Base-by-base conservation (phyloP, 768 basidiomycete species). In the Sutorius australiensis region DNA sequence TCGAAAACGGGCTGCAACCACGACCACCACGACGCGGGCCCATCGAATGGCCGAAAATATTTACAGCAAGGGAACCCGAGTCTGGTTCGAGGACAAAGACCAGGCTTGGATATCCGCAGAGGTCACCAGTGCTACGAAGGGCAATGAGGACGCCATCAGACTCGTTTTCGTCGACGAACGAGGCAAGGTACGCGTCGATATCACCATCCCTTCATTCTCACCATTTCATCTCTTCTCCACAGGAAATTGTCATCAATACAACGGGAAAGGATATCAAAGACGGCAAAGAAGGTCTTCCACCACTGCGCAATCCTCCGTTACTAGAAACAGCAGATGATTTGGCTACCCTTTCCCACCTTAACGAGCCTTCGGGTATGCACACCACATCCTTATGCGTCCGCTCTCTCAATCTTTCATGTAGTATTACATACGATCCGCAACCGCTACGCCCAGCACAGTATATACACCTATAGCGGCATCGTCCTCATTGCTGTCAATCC, bases 401-500 rank as follows among this genome's bases (percentile, higher is more conserved):
- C 56, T 37, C 33, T 43, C 41, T 36, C 44, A 48, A 41, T 21
- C 32, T 24, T 43, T 41, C 58, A 19, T 54, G 3, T 61, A 95
- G 95, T 99, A 30, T 79, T 99, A 27, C 95, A 99, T 67, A 95
- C 95, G 41, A 98, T 99, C 62, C 86, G 89, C 34, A 95, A 95
- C 71, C 89, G 95, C 62, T 99, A 99, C 75, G 90, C 87, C 32
- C 89, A 94, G 61, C 95, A 95, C 70, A 92, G 91, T 68, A 98
- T 98, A 63, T 99, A 98, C 67, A 98, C 97, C 31, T 99, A 98
- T 75, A 95, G 92, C 57, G 97, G 97, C 61, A 99, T 98, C 60
- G 95, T 98, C 56, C 83, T 99, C 60, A 97, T 99, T 68, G 97
- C 97, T 49, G 86, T 99, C 75, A 99, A 99, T 73, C 97, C 97